A percentile compares a stretch with the other conserved stretches of the same genome.
Conservation (phyloP, 805 yeast genomes). For the Suhomyces canberraensis region DNA sequence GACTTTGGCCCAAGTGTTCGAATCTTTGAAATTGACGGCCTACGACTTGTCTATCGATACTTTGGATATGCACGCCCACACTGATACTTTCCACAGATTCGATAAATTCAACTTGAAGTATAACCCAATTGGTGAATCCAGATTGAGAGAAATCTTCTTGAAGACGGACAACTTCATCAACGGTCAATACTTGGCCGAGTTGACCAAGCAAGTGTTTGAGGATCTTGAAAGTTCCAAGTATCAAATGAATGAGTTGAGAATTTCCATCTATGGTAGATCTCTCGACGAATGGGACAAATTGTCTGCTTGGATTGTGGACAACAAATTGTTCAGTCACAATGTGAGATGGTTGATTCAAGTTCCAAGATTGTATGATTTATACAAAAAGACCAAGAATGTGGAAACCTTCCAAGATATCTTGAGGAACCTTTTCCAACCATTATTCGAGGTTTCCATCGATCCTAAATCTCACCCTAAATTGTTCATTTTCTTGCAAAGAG, state of each 20-base stretch:
- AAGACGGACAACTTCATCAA: conserved; percentile 91
- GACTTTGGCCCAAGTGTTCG: conserved; percentile 84
- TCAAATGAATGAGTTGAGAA: conserved; percentile 96
- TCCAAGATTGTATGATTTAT: conserved; percentile 89
- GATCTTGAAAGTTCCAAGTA: conserved; percentile 94
- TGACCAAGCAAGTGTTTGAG: conserved; percentile 88
- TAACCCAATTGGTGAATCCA: conserved; percentile 97
- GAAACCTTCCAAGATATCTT: conserved; percentile 71
- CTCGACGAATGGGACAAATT: conserved; percentile 91
- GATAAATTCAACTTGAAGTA: conserved; percentile 96
- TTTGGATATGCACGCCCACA: conserved; percentile 98
- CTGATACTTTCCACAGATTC: conserved; percentile 95
- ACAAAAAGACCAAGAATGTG: conserved; percentile 73
- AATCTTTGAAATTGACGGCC: conserved; percentile 86
- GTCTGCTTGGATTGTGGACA: conserved; percentile 93
- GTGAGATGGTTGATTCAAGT: conserved; percentile 97
- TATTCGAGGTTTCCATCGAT: conserved; percentile 83
- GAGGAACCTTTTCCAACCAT: conserved; percentile 76
- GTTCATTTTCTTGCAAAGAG: conserved; percentile 84
- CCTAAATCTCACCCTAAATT: conserved; percentile 90
- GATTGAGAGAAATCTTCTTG: conserved; percentile 91
- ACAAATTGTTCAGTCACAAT: conserved; percentile 85
- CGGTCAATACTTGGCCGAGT: conserved; percentile 88
- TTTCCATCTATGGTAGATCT: conserved; percentile 89
- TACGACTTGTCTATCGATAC: conserved; percentile 96